Evolutionary conservation across 805 yeast species (phyloP).

Genomic region (Komagataella phaffii): DNA sequence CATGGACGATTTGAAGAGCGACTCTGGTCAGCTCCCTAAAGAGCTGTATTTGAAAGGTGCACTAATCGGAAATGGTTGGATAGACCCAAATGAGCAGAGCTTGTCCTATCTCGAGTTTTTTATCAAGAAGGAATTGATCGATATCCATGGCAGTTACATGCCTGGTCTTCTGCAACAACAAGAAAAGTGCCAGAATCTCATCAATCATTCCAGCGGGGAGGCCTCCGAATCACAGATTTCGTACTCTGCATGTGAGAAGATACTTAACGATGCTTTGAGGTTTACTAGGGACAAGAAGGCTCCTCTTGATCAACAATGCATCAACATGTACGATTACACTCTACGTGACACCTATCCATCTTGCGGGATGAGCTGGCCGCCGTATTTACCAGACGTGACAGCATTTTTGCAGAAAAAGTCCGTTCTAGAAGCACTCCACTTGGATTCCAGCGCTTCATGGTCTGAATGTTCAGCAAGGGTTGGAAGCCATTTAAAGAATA

Average conservation of each 20-base stretch:
- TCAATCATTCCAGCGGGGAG: constrained; percentile 16
- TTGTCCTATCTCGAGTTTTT: constrained; percentile 68
- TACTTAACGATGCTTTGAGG: constrained; percentile 25
- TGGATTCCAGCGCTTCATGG: constrained; percentile 37
- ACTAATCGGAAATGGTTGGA: constrained; percentile 89
- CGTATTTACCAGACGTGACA: constrained; percentile 32
- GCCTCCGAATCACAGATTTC: constrained; percentile 11
- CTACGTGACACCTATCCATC: constrained; percentile 63
- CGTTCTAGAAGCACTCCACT: constrained; percentile 40
- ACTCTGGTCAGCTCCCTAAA: not conserved
- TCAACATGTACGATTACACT: constrained; percentile 75
- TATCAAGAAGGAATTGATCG: constrained; percentile 28
- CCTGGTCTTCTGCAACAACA: constrained; percentile 30
- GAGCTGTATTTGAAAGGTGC: constrained; percentile 44
- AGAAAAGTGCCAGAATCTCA: constrained; percentile 44
- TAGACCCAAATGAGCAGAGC: constrained; percentile 78
- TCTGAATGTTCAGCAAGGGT: constrained; percentile 64
- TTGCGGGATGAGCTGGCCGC: constrained; percentile 94
- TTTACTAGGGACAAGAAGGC: constrained; percentile 13
- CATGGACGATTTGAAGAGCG: constrained; percentile 26
- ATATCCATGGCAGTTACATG: constrained; percentile 24
- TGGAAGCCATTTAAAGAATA: constrained; percentile 33
- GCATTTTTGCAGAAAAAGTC: constrained; percentile 32
- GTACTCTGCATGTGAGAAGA: constrained; percentile 20
- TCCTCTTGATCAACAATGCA: constrained; percentile 36